Percentiles rank a stretch among this genome's conserved stretches.
These are phyloP conservation scores for Berkeleyomyces rouxiae DNA, from an alignment of 2,329 filamentous ascomycete species.

Conservation along the genomic window DNA sequence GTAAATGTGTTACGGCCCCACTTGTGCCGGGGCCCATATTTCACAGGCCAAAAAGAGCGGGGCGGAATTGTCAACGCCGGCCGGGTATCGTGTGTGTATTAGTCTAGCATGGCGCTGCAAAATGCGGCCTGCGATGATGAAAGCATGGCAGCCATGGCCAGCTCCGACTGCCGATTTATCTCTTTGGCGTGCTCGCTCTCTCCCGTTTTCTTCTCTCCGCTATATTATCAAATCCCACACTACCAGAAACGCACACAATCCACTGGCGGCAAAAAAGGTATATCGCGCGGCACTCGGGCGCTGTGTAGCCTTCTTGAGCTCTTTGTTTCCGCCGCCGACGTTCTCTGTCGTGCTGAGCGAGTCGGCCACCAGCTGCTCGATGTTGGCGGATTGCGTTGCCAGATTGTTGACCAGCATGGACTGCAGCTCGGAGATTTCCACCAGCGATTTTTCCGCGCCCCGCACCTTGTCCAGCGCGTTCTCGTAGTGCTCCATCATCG, in stretches of 20 bases:
- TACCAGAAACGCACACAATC: conserved; percentile 56
- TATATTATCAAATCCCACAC: conserved; percentile 58
- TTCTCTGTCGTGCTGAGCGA: conserved; percentile 71
- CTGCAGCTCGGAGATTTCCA: conserved; percentile 88
- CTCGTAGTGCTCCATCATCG: conserved; percentile 86
- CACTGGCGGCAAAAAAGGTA: conserved; percentile 66
- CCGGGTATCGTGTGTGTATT: too few relatives aligned
- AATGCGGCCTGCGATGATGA: too few relatives aligned
- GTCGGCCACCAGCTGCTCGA: conserved; percentile 75
- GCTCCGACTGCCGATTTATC: background rate
- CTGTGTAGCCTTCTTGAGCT: conserved; percentile 69
- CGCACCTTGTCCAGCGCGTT: conserved; percentile 87
- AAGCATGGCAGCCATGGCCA: too few relatives aligned
- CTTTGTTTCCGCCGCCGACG: conserved; percentile 73
- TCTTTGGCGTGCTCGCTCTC: background rate
- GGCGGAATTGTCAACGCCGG: too few relatives aligned
- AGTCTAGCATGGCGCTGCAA: too few relatives aligned
- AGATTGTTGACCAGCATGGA: conserved; percentile 77
- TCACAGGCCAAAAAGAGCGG: too few relatives aligned
- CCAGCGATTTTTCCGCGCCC: conserved; percentile 71
- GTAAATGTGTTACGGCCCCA: too few relatives aligned
- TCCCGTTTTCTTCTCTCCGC: conserved; percentile 6
- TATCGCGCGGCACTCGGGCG: conserved; percentile 55
- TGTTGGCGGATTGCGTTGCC: conserved; percentile 69
- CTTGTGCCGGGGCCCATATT: too few relatives aligned